These are phyloP conservation scores for Aspergillus olivimuriae DNA, from an alignment of 495 filamentous ascomycete species.

Conservation along the genomic window DNA sequence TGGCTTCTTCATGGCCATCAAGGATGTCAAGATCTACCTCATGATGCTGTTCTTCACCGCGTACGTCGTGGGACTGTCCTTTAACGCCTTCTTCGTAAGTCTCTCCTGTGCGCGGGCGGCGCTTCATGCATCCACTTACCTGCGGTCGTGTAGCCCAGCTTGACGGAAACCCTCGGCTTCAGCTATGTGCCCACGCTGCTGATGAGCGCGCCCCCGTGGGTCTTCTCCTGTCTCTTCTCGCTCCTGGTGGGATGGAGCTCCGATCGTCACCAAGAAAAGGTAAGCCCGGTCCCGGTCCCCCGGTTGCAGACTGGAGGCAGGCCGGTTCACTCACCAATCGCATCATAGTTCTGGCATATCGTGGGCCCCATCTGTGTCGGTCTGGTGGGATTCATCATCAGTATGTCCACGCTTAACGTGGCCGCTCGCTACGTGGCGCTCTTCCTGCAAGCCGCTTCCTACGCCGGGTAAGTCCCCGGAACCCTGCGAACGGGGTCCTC, in stretches of 20 bases:
- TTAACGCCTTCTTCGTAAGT: conserved; percentile 34
- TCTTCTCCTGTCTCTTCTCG: conserved; percentile 63
- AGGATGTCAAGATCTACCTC: conserved; percentile 65
- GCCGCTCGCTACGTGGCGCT: conserved; percentile 71
- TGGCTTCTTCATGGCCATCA: conserved; percentile 61
- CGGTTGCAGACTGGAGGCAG: not conserved
- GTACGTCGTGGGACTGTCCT: conserved; percentile 28
- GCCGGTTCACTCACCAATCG: conserved; percentile 1
- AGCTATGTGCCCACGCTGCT: conserved; percentile 61
- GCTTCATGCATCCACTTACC: no score
- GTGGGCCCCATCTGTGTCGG: conserved; percentile 60
- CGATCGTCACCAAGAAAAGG: conserved; percentile 65
- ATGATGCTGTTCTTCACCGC: conserved; percentile 44
- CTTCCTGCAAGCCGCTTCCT: conserved; percentile 63
- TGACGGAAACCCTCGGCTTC: conserved; percentile 68
- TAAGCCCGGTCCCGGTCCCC: conserved; percentile 52
- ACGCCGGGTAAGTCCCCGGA: conserved; percentile 29
- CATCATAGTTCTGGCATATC: conserved; percentile 63
- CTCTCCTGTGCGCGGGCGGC: no score
- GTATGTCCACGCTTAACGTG: conserved; percentile 55
- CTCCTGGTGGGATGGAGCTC: conserved; percentile 71
- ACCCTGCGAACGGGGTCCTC: no score
- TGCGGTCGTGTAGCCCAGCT: conserved; percentile 76
- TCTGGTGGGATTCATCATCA: conserved; percentile 67
- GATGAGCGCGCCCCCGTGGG: conserved; percentile 70